phyloP scores from a whole-genome alignment of 306 rosid species.

The Pyrus bretschneideri region DNA sequence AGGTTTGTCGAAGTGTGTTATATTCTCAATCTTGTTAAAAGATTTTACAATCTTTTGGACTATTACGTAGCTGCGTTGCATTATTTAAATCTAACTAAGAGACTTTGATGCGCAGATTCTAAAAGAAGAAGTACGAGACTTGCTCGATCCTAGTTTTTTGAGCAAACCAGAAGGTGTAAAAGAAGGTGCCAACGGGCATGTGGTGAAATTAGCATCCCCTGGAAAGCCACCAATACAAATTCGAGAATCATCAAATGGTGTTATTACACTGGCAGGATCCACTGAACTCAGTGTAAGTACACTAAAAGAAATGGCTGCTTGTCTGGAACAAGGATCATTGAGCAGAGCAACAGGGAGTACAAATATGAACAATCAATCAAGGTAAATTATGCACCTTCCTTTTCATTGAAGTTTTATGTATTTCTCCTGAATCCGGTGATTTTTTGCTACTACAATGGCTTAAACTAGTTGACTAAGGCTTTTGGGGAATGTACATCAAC shows the following conservation, averaged over 20 bases:
- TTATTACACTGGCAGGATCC: conserved; percentile 94
- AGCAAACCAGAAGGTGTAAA: conserved; percentile 77
- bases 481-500: not conserved
- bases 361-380: conserved; percentile 97
- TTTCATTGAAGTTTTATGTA: not conserved
- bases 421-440: not conserved
- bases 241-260: conserved; percentile 98
- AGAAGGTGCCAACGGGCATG: conserved; percentile 80
- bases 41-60: not conserved
- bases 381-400: conserved; percentile 35
- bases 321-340: conserved; percentile 93
- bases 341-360: conserved; percentile 99
- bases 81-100: conserved; percentile 28
- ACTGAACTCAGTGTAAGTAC: conserved; percentile 85
- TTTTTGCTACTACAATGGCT: too few relatives aligned
- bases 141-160: conserved; percentile 71
- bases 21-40: not conserved
- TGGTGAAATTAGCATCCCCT: conserved; percentile 56
- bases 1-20: conserved; percentile 41
- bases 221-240: conserved; percentile 97
- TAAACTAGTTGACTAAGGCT: too few relatives aligned
- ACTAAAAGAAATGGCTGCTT: conserved; percentile 87
- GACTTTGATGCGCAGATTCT: conserved; percentile 61
- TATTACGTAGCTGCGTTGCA: not conserved
- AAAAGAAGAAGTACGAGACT: conserved; percentile 96